Conservation (phyloP, 2,329 filamentous ascomycete species). For the Microsporum ferrugineum region DNA sequence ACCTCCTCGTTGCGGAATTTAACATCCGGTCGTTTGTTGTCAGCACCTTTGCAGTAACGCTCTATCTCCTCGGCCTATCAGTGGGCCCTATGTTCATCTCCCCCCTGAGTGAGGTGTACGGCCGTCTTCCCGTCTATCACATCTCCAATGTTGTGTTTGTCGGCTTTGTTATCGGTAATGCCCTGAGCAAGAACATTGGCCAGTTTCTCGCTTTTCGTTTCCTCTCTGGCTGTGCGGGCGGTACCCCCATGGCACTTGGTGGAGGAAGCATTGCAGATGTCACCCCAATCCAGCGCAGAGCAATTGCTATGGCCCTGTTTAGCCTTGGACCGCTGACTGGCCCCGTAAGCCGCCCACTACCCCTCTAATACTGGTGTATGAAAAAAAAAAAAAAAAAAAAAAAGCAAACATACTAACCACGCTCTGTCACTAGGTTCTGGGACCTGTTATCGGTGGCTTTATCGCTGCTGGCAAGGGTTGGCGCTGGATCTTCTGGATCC, state of each 20-base stretch:
- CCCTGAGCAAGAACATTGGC: conserved; percentile 54
- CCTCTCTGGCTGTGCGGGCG: conserved; percentile 61
- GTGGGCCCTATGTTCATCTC: conserved; percentile 61
- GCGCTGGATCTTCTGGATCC: conserved; percentile 67
- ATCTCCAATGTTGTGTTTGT: conserved; percentile 53
- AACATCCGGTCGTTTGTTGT: conserved; percentile 42
- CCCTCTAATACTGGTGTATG: not conserved
- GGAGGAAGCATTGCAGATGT: conserved; percentile 78
- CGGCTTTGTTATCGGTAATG: conserved; percentile 60
- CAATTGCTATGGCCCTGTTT: conserved; percentile 75
- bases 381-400: not conserved
- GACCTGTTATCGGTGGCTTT: conserved; percentile 70
- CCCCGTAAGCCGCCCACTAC: conserved; percentile 32
- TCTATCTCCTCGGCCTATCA: conserved; percentile 65
- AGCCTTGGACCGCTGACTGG: conserved; percentile 76
- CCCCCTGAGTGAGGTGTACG: conserved; percentile 46
- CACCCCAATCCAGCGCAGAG: conserved; percentile 65
- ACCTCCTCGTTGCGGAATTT: conserved; percentile 41
- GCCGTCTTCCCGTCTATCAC: conserved; percentile 50
- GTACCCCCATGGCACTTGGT: conserved; percentile 71
- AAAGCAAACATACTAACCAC: conserved; percentile 11
- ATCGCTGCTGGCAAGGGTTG: conserved; percentile 60
- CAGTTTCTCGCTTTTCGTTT: conserved; percentile 63
- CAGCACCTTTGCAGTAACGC: conserved; percentile 65
- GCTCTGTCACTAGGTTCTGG: conserved; percentile 30